phyloP scores from a whole-genome alignment of 2,329 filamentous ascomycete genomes.

The Fusarium buharicum region DNA sequence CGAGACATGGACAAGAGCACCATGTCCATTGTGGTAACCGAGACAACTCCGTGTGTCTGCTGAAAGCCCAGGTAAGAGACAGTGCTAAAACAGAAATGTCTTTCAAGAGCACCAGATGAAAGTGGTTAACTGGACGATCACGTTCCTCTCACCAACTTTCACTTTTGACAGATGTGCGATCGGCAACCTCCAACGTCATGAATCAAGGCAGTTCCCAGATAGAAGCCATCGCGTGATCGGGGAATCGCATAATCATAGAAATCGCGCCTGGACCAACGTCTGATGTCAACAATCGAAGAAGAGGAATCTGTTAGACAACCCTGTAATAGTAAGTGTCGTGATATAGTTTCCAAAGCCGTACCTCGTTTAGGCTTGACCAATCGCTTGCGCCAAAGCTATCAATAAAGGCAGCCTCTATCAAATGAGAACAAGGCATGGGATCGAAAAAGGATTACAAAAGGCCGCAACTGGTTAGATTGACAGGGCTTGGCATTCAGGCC shows the following conservation, averaged over 20 bases:
- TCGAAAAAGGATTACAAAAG: neutral
- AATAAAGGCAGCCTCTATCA: slow-evolving; percentile 1
- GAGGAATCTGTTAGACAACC: slow-evolving; percentile 18
- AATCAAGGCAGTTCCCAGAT: neutral
- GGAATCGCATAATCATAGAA: neutral
- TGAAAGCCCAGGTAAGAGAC: neutral
- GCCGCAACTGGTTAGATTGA: slow-evolving; percentile 28
- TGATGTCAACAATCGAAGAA: neutral
- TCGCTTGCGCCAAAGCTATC: slow-evolving; percentile 3
- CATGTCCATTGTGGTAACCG: slow-evolving; percentile 10
- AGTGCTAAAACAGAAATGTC: slow-evolving; percentile 6
- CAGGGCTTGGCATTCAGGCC: slow-evolving; percentile 32
- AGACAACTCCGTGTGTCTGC: slow-evolving; percentile 18
- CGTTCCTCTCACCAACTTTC: slow-evolving; percentile 23
- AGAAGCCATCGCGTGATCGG: slow-evolving; percentile 3
- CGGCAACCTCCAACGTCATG: slow-evolving; percentile 20
- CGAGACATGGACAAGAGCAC: neutral
- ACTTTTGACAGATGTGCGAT: neutral
- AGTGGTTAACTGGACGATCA: slow-evolving; percentile 23
- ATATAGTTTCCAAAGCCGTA: slow-evolving; percentile 18
- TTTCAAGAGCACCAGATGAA: slow-evolving; percentile 1
- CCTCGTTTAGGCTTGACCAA: slow-evolving; percentile 11
- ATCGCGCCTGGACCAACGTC: neutral
- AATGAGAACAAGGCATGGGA: neutral
- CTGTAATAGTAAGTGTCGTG: slow-evolving; percentile 3